Evolutionary conservation across 805 yeast genomes (phyloP).

Genomic region (Yamadazyma akitaensis): DNA sequence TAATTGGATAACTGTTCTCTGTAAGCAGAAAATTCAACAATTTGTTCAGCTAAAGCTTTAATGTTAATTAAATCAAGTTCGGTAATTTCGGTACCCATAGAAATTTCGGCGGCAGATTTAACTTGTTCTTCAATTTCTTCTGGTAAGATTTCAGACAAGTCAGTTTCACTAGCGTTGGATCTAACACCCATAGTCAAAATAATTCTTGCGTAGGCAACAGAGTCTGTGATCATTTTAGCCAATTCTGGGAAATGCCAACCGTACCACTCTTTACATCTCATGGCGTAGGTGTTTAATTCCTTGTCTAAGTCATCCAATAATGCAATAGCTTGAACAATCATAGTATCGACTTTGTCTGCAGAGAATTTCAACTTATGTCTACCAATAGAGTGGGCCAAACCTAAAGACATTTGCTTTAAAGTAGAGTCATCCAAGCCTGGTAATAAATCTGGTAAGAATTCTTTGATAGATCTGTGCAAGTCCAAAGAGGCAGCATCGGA

Average conservation of each 20-base stretch:
- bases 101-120: conserved; percentile 95
- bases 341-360: conserved; percentile 97
- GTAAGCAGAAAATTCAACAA: conserved; percentile 92
- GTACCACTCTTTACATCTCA: conserved; percentile 99
- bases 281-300: conserved; percentile 96
- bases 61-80: conserved; percentile 85
- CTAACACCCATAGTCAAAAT: conserved; percentile 92
- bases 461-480: conserved; percentile 92
- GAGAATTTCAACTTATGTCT: conserved; percentile 97
- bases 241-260: conserved; percentile 99
- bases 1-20: conserved; percentile 94
- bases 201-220: conserved; percentile 93
- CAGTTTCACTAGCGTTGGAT: conserved; percentile 86
- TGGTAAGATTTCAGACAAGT: conserved; percentile 54
- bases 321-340: conserved; percentile 99
- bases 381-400: conserved; percentile 97
- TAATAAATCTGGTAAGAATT: conserved; percentile 86
- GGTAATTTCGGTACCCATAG: conserved; percentile 99
- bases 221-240: conserved; percentile 94
- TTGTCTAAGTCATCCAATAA: conserved; percentile 94
- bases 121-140: conserved; percentile 55
- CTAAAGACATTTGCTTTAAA: conserved; percentile 91
- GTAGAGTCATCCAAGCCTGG: conserved; percentile 90
- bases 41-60: conserved; percentile 89
- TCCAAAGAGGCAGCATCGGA: conserved; percentile 95